phyloP scores from a whole-genome alignment of 2,329 filamentous ascomycete genomes.

The Boeremia exigua region DNA sequence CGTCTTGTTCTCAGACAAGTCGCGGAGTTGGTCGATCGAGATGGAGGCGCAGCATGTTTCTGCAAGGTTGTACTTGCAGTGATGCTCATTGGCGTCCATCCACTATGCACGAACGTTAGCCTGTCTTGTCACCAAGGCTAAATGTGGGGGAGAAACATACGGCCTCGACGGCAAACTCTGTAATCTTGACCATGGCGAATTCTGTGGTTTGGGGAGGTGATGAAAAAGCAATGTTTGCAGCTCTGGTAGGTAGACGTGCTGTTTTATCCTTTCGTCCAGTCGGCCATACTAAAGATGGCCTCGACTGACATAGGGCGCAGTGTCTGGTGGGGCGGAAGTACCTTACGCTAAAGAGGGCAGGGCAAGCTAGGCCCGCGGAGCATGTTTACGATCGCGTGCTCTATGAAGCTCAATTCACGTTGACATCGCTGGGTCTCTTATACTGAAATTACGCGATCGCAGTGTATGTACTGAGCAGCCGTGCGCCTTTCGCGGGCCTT shows the following conservation, averaged over 20 bases:
- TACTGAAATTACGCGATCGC: neutral
- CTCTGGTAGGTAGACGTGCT: neutral
- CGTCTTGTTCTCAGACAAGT: slow-evolving; percentile 63
- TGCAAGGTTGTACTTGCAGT: slow-evolving; percentile 71
- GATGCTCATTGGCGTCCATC: slow-evolving; percentile 62
- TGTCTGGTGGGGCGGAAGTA: slow-evolving; percentile 5
- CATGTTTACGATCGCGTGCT: neutral
- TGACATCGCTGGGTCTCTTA: neutral
- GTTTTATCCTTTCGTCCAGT: slow-evolving; percentile 4
- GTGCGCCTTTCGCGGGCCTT: neutral
- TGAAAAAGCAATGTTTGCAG: neutral
- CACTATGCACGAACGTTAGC: slow-evolving; percentile 50
- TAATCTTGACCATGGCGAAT: slow-evolving; percentile 62
- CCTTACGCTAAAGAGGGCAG: slow-evolving; percentile 4
- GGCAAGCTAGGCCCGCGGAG: neutral
- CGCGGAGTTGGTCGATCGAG: slow-evolving; percentile 70
- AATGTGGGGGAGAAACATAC: slow-evolving; percentile 51
- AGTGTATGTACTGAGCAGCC: neutral
- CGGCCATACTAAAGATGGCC: slow-evolving; percentile 1
- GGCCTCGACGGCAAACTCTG: slow-evolving; percentile 74
- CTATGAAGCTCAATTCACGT: neutral
- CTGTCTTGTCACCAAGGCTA: slow-evolving; percentile 8
- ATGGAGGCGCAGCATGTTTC: slow-evolving; percentile 81
- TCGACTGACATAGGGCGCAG: slow-evolving; percentile 27
- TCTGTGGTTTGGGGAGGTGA: neutral